Evolutionary conservation across 345 rosid genomes (phyloP).

Genomic region (Salix suchowensis): DNA sequence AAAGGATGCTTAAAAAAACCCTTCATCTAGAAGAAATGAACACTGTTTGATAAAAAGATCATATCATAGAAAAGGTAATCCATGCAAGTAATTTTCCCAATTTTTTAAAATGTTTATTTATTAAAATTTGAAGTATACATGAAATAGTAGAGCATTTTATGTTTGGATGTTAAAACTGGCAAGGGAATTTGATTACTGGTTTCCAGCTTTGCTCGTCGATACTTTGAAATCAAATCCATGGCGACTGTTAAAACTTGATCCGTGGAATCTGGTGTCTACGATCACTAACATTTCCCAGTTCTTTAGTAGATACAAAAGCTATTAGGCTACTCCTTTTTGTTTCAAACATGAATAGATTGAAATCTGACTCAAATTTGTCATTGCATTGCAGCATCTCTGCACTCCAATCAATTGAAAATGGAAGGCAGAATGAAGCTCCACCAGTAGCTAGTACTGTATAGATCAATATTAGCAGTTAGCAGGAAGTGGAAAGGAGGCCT

Average conservation of each 20-base stretch:
- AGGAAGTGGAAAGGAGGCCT: conserved; percentile 25
- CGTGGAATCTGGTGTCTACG: neutral
- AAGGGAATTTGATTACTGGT: neutral
- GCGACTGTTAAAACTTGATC: neutral
- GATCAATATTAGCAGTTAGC: conserved; percentile 36
- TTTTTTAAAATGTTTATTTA: neutral
- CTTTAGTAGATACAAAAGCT: neutral
- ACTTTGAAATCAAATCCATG: neutral
- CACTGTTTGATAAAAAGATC: neutral
- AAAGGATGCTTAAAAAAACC: neutral
- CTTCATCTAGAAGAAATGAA: neutral
- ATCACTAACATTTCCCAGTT: neutral
- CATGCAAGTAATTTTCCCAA: too few species aligned
- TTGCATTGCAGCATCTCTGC: conserved; percentile 40
- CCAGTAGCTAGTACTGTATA: conserved; percentile 30
- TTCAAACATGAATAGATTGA: neutral
- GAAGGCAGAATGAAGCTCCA: conserved; percentile 34
- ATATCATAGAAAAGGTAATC: neutral
- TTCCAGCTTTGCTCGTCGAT: neutral
- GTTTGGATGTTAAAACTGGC: neutral
- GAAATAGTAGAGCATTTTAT: neutral
- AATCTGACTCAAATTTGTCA: neutral
- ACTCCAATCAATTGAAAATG: conserved; percentile 44
- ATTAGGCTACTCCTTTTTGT: neutral
- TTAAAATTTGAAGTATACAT: neutral